These are phyloP conservation scores for Phyllosticta citriasiana DNA, from an alignment of 2,329 filamentous ascomycete genomes.

Conservation along the genomic window DNA sequence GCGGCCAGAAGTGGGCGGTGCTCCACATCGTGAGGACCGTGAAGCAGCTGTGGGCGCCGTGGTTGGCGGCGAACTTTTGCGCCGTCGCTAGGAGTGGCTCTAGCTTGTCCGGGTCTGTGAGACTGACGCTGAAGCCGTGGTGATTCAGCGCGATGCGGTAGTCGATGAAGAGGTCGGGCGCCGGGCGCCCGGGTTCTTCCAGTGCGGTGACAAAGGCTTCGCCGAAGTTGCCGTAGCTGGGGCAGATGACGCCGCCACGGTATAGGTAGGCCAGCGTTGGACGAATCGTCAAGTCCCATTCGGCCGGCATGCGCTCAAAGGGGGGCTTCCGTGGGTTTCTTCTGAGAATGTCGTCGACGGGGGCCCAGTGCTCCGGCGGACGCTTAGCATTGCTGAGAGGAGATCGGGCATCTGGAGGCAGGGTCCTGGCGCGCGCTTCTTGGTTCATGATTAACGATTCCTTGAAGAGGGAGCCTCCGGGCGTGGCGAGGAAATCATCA, in stretches of 20 bases:
- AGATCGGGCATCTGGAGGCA: slow-evolving; percentile 28
- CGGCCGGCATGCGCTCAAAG: slow-evolving; percentile 23
- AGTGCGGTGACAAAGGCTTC: slow-evolving; percentile 30
- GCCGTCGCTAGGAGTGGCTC: slow-evolving; percentile 25
- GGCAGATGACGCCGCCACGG: slow-evolving; percentile 35
- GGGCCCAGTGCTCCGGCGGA: slow-evolving; percentile 29
- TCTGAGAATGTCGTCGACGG: slow-evolving; percentile 20
- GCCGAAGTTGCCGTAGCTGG: slow-evolving; percentile 18
- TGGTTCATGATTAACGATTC: slow-evolving; percentile 32
- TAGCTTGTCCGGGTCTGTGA: slow-evolving; percentile 26
- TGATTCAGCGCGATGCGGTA: slow-evolving; percentile 20
- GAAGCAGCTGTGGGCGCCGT: slow-evolving; percentile 27
- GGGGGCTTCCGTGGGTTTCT: background rate
- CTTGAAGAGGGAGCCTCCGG: slow-evolving; percentile 30
- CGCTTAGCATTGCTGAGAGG: slow-evolving; percentile 29
- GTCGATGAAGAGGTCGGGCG: slow-evolving; percentile 36
- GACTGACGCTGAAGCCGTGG: slow-evolving; percentile 16
- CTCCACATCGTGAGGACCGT: slow-evolving; percentile 38
- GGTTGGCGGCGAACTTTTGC: slow-evolving; percentile 18
- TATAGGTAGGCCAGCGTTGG: slow-evolving; percentile 38
- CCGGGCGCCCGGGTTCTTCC: slow-evolving; percentile 27
- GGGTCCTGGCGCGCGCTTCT: slow-evolving; percentile 27
- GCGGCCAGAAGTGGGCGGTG: slow-evolving; percentile 40
- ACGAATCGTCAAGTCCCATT: slow-evolving; percentile 33
- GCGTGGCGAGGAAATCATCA: slow-evolving; percentile 15